Conservation (phyloP, 2,329 filamentous ascomycete species). For the Botrytis cinerea region DNA sequence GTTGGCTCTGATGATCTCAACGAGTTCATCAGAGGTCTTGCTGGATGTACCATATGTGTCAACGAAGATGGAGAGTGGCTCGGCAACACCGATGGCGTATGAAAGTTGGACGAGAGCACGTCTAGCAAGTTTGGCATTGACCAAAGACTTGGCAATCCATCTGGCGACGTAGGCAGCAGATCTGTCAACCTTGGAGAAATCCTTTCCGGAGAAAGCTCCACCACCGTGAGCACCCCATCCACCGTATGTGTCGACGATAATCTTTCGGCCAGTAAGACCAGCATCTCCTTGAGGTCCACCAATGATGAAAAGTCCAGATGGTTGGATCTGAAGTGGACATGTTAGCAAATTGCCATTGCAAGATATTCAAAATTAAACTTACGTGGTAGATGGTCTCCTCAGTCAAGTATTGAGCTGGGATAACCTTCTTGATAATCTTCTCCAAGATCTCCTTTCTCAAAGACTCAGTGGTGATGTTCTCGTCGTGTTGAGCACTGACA, state of each 20-base stretch:
- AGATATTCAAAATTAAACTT: conserved; percentile 44
- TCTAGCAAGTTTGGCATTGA: conserved; percentile 83
- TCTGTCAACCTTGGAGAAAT: conserved; percentile 99
- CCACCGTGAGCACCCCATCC: conserved; percentile 99
- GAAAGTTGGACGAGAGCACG: conserved; percentile 96
- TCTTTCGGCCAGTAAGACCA: conserved; percentile 98
- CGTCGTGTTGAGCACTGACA: conserved; percentile 91
- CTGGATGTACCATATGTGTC: conserved; percentile 95
- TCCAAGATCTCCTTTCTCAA: conserved; percentile 93
- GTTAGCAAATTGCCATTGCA: conserved; percentile 3
- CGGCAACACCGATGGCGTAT: conserved; percentile 97
- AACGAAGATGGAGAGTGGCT: conserved; percentile 97
- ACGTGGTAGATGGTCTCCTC: conserved; percentile 95
- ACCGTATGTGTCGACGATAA: conserved; percentile 98
- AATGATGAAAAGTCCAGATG: conserved; percentile 97
- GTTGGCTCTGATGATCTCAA: conserved; percentile 91
- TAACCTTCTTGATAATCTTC: conserved; percentile 95
- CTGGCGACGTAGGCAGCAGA: conserved; percentile 96
- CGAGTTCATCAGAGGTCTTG: conserved; percentile 88
- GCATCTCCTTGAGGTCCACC: conserved; percentile 99
- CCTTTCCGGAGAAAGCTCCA: conserved; percentile 99
- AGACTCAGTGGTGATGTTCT: conserved; percentile 85
- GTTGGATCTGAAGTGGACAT: conserved; percentile 69
- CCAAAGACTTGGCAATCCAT: conserved; percentile 99
- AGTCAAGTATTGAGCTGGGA: conserved; percentile 88